Evolutionary conservation across 345 rosid species (phyloP).

Genomic region (Eucalyptus cladocalyx): DNA sequence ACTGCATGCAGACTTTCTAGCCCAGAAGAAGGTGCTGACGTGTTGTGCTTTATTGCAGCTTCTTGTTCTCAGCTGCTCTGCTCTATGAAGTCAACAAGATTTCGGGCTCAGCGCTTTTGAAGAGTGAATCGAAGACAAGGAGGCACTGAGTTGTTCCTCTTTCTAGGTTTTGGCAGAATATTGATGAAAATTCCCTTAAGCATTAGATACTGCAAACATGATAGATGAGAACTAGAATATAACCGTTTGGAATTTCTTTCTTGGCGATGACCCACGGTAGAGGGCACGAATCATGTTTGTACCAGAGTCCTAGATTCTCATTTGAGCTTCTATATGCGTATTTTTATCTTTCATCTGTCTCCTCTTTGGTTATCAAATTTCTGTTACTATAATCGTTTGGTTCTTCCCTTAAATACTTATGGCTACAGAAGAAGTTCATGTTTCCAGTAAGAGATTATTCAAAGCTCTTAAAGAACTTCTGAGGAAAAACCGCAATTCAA

Average conservation of each 20-base stretch:
- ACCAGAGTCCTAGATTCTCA: neutral
- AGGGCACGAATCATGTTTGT: neutral
- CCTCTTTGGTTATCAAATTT: neutral
- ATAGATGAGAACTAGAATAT: neutral
- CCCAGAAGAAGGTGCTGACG: neutral
- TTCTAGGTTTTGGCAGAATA: neutral
- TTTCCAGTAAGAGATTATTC: neutral
- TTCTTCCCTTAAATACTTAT: neutral
- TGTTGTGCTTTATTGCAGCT: constrained; percentile 32
- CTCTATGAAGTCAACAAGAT: constrained; percentile 73
- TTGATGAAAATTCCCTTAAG: neutral
- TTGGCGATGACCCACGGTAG: neutral
- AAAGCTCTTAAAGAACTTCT: neutral
- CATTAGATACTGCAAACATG: neutral
- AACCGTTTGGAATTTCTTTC: neutral
- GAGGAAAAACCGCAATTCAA: neutral
- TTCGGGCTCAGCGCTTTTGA: constrained; percentile 30
- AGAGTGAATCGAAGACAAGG: constrained; percentile 46
- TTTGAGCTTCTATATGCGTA: neutral
- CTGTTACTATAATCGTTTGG: neutral
- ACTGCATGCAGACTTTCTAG: neutral
- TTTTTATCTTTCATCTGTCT: neutral
- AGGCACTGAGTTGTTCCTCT: constrained; percentile 21
- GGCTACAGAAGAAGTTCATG: neutral
- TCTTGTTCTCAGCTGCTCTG: constrained; percentile 70